Evolutionary conservation across 1,284 basidiomycete species (phyloP).

Genomic region (Cutaneotrichosporon sp.): DNA sequence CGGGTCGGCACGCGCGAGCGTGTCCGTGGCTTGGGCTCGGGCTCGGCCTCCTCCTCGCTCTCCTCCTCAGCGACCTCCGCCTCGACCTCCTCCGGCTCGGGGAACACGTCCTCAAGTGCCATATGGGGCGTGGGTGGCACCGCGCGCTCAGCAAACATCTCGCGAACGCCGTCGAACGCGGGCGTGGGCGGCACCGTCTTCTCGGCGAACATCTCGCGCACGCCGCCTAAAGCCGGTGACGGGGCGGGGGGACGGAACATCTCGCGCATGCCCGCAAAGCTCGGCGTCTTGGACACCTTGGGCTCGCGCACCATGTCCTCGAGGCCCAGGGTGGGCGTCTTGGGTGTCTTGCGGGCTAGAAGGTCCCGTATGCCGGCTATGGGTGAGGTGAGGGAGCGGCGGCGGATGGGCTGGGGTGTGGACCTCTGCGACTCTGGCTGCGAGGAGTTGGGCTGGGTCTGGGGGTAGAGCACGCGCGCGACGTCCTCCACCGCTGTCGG

Average conservation of each 20-base stretch:
- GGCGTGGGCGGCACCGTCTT: conserved; percentile 24
- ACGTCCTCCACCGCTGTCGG: conserved; percentile 1
- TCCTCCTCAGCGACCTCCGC: neutral
- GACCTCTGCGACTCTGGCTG: no score
- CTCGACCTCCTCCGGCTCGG: conserved; percentile 3
- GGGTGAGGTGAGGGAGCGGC: conserved; percentile 29
- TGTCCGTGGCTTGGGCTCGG: neutral
- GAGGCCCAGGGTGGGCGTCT: conserved; percentile 10
- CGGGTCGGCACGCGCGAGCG: conserved; percentile 1
- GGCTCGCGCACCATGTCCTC: conserved; percentile 10
- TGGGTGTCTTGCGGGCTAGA: conserved; percentile 22
- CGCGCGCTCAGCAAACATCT: neutral
- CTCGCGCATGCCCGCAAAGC: conserved; percentile 9
- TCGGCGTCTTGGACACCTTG: conserved; percentile 2
- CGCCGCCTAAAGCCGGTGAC: conserved; percentile 9
- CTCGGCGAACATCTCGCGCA: conserved; percentile 12
- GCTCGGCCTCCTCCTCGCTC: neutral
- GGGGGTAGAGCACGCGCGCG: conserved; percentile 13
- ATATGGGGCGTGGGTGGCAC: neutral
- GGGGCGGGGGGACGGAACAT: conserved; percentile 6
- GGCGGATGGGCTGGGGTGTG: neutral
- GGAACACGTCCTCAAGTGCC: neutral
- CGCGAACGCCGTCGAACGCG: conserved; percentile 26
- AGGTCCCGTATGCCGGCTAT: conserved; percentile 31
- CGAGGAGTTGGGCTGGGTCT: neutral